A percentile compares a stretch with the other conserved stretches of the same genome.
Evolutionary conservation across 2,329 filamentous ascomycete genomes (phyloP).

Genomic region (Neopestalotiopsis clavispora): DNA sequence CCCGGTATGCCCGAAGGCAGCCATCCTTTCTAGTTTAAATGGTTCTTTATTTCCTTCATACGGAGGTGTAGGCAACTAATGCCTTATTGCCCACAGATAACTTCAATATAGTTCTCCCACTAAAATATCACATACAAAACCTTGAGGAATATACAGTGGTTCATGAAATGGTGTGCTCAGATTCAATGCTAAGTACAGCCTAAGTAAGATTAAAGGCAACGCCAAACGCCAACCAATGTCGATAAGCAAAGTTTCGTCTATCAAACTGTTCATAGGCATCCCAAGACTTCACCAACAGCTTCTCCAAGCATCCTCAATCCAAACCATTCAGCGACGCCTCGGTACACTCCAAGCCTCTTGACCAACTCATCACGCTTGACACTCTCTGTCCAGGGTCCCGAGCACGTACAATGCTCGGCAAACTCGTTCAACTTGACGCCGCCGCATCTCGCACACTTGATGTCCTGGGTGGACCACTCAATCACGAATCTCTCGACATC

Average conservation of each 20-base stretch:
- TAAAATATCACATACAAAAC: no score
- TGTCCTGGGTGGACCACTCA: conserved; percentile 87
- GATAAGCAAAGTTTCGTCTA: neutral
- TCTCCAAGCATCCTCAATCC: conserved; percentile 79
- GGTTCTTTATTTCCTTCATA: no score
- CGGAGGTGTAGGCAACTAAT: no score
- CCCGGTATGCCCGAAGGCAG: no score
- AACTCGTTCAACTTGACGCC: conserved; percentile 89
- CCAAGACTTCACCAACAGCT: conserved; percentile 70
- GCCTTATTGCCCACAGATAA: no score
- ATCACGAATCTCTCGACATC: conserved; percentile 76
- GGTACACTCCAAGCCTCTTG: conserved; percentile 71
- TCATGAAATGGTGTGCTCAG: no score
- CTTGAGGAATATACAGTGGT: no score
- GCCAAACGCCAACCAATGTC: neutral
- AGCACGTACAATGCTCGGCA: conserved; percentile 95
- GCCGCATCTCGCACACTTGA: conserved; percentile 75
- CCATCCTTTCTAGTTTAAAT: no score
- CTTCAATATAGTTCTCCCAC: no score
- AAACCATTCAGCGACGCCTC: conserved; percentile 78
- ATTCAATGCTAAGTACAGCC: no score
- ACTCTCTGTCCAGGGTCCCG: conserved; percentile 80
- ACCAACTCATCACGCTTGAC: conserved; percentile 70
- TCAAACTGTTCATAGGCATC: conserved; percentile 9
- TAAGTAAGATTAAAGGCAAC: neutral